Evolutionary conservation across 257 asterid species (phyloP).

Genomic region (Craterostigma plantagineum): DNA sequence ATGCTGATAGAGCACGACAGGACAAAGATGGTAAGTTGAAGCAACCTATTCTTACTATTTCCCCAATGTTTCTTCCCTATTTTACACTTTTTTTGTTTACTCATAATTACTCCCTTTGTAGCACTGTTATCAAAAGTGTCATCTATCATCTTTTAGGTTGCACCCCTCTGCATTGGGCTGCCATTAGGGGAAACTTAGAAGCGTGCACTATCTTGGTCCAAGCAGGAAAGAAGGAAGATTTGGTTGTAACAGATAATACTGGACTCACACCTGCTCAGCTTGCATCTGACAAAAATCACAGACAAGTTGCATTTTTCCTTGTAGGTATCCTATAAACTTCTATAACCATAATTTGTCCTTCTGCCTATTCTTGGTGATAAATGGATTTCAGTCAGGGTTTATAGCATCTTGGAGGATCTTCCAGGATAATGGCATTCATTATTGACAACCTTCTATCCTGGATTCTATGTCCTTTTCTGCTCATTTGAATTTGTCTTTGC

Average conservation of each 20-base stretch:
- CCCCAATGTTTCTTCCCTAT: constrained; percentile 2
- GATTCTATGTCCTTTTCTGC: too few species aligned
- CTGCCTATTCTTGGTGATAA: not conserved
- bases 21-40: constrained; percentile 71
- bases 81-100: constrained; percentile 1
- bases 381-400: not conserved
- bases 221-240: constrained; percentile 93
- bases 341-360: constrained; percentile 1
- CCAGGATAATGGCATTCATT: too few species aligned
- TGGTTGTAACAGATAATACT: constrained; percentile 67
- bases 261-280: constrained; percentile 98
- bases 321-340: constrained; percentile 35
- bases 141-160: constrained; percentile 42
- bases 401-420: too few species aligned
- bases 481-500: too few species aligned
- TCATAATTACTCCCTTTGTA: constrained; percentile 7
- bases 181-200: constrained; percentile 85
- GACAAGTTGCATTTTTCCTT: constrained; percentile 98
- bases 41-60: constrained; percentile 5
- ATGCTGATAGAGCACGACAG: constrained; percentile 83
- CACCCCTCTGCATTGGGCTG: constrained; percentile 98
- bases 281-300: constrained; percentile 85
- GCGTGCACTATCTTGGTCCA: constrained; percentile 98
- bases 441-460: too few species aligned
- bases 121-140: constrained; percentile 9